Evolutionary conservation across 352 stramenopile genomes (phyloP).

Genomic region (Thalassiosira pacifica): DNA sequence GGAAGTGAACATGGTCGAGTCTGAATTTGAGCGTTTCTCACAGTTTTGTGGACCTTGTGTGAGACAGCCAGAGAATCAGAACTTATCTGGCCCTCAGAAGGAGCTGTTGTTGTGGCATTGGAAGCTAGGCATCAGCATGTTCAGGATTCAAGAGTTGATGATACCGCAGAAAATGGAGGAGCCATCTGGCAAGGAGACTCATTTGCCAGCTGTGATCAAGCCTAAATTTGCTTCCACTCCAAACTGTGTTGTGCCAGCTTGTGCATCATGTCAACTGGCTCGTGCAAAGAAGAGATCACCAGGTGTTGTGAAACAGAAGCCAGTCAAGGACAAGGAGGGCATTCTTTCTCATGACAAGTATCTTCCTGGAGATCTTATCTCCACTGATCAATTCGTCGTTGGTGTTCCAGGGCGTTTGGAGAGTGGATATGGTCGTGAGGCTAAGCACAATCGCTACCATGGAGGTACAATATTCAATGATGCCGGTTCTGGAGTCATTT

Average conservation of each 20-base stretch:
- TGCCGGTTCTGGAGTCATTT: slow-evolving; percentile 27
- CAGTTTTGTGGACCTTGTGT: no score
- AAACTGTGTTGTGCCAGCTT: slow-evolving; percentile 1
- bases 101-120: slow-evolving; percentile 56
- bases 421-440: slow-evolving; percentile 55
- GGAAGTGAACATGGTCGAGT: no score
- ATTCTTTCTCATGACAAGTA: slow-evolving; percentile 12
- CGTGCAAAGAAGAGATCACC: not conserved
- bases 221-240: not conserved
- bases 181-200: not conserved
- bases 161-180: not conserved
- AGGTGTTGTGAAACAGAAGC: not conserved
- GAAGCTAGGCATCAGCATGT: slow-evolving; percentile 29
- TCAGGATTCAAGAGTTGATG: slow-evolving; percentile 34
- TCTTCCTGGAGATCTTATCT: slow-evolving; percentile 43
- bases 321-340: slow-evolving; percentile 1
- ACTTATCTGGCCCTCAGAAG: no score
- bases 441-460: slow-evolving; percentile 37
- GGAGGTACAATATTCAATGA: slow-evolving; percentile 55
- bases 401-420: slow-evolving; percentile 33
- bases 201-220: not conserved
- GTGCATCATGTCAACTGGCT: slow-evolving; percentile 12
- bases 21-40: no score
- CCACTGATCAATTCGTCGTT: slow-evolving; percentile 52
- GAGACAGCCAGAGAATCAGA: no score